Evolutionary conservation across 306 rosid genomes (phyloP), one percentile per base, ranked within the genome.

Genomic region (Sechiopsis laciniata): DNA sequence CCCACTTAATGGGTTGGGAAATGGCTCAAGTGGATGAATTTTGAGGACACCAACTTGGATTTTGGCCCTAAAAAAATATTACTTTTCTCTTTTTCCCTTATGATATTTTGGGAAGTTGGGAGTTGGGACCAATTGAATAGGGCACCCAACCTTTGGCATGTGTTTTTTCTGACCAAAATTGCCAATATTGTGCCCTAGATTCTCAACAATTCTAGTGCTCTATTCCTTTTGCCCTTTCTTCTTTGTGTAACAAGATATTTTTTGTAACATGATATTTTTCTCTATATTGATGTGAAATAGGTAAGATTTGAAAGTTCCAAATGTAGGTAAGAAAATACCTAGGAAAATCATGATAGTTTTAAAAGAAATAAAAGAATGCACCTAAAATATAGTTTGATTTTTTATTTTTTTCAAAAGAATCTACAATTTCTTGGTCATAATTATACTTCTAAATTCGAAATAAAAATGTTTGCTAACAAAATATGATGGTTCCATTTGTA

Each of bases 1-100:
- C 59, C 74, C 74, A 70, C 59, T 51, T 22, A 51, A 70, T 50
- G 73, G 73, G 57, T 67, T 50, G 20, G 42, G 58, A 50, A 66
- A 69, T 6, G 55, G 73, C 21, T 70, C n/a, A 70, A 24, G 60
- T 51, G 74, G 74, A 22, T 52, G 74, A 51, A 70, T 46, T 46
- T 51, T 21, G 35, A 69, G 58, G 74, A 51, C 74, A 50, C 74
- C 58, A 58, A 51, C 59, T 50, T 69, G 58, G 74, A 24, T 51
- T 51, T 21, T 12, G 15, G 45, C 22, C 74, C 59, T 69, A 4
- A 51, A 24, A 70, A 15, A 12, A 22, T 6, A 69, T 2, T 11
- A 20, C 26, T 42, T 17, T 66, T 42, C 19, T 7, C 3, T 16
- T 32, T 8, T 35, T n/a, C 16, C 7, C 10, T 6, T 8, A 20